Conservation (phyloP, 2,329 filamentous ascomycete species). For the Fusarium agapanthi region DNA sequence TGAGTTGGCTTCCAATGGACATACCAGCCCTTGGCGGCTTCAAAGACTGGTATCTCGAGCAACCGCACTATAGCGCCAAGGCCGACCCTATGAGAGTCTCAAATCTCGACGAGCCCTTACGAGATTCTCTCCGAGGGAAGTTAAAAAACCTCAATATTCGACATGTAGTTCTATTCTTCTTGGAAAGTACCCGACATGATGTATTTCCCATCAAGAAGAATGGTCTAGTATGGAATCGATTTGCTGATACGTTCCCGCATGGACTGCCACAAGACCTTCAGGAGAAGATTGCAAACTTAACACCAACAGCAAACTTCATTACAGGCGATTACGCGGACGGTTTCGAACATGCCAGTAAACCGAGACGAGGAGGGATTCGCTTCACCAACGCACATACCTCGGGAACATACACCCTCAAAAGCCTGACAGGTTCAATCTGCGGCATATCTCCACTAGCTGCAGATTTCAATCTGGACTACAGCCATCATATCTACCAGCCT, state of each 20-base stretch:
- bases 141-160: conserved; percentile 48
- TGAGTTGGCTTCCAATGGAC: conserved; percentile 41
- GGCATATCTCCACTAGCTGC: conserved; percentile 51
- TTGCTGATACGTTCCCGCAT: conserved; percentile 42
- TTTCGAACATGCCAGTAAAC: conserved; percentile 35
- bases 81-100: conserved; percentile 51
- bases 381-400: conserved; percentile 52
- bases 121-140: conserved; percentile 35
- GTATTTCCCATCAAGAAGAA: conserved; percentile 54
- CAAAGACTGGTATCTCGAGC: conserved; percentile 42
- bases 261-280: conserved; percentile 45
- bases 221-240: conserved; percentile 47
- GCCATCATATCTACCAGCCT: conserved; percentile 54
- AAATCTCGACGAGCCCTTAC: conserved; percentile 47
- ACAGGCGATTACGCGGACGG: conserved; percentile 49
- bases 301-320: conserved; percentile 45
- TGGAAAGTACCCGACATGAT: conserved; percentile 56
- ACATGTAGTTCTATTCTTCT: conserved; percentile 53
- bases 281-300: conserved; percentile 39
- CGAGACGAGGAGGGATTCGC: conserved; percentile 49
- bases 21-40: conserved; percentile 18
- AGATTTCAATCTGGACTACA: conserved; percentile 53
- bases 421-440: conserved; percentile 52
- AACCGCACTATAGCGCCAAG: conserved; percentile 47
- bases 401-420: conserved; percentile 55